Evolutionary conservation across 2,329 filamentous ascomycete species (phyloP).

Genomic region (Calonectria ilicicola): DNA sequence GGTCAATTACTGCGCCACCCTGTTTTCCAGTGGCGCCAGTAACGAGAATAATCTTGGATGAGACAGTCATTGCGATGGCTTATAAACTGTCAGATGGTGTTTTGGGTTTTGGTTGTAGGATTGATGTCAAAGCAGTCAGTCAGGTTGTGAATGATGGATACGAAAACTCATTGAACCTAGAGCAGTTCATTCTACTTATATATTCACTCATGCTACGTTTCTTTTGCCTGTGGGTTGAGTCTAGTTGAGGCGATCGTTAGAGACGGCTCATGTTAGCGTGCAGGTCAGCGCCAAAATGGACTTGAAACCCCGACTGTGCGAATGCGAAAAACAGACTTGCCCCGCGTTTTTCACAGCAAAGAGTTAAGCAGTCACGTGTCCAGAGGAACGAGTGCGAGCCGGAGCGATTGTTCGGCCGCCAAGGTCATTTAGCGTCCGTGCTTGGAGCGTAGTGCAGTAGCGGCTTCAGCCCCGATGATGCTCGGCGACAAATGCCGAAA

Average conservation of each 20-base stretch:
- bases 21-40: constrained; percentile 28
- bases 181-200: background rate
- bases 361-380: background rate
- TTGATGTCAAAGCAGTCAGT: background rate
- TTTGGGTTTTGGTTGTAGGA: background rate
- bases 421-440: background rate
- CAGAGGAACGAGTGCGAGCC: background rate
- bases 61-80: background rate
- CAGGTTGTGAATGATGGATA: background rate
- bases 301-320: background rate
- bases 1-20: constrained; percentile 23
- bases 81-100: background rate
- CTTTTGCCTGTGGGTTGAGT: background rate
- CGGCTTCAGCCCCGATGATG: background rate
- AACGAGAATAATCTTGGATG: constrained; percentile 16
- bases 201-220: background rate
- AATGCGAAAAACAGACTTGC: background rate
- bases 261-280: background rate
- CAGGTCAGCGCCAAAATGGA: background rate
- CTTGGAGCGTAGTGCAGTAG: background rate
- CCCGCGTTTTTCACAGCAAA: background rate
- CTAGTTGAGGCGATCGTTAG: background rate
- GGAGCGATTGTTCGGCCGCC: background rate
- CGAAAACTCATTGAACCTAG: background rate
- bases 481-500: background rate